Percentiles rank a stretch among this genome's conserved stretches.
Evolutionary conservation across 1,139 yeast genomes (phyloP).

Genomic region (Scheffersomyces cryptocercus): DNA sequence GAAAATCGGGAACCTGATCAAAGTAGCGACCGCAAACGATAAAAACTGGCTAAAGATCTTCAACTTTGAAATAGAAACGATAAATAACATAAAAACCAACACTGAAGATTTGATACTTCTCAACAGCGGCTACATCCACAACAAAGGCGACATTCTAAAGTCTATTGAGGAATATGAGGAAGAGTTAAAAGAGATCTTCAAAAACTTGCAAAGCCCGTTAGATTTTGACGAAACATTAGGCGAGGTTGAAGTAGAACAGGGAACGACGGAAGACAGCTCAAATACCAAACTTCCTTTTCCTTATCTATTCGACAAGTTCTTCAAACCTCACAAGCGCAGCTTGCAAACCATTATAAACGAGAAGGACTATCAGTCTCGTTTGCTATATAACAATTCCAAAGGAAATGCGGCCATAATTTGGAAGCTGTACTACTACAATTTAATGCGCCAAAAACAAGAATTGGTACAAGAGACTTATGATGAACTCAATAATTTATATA

Average conservation of each 20-base stretch:
- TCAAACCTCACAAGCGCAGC: constrained; percentile 25
- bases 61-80: constrained; percentile 35
- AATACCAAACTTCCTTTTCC: constrained; percentile 30
- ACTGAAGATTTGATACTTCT: constrained; percentile 33
- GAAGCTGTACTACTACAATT: constrained; percentile 30
- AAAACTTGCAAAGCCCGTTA: constrained; percentile 36
- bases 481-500: constrained; percentile 26
- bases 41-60: constrained; percentile 36
- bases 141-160: constrained; percentile 20
- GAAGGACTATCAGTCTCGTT: constrained; percentile 29
- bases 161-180: constrained; percentile 30
- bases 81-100: constrained; percentile 31
- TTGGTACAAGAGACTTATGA: constrained; percentile 24
- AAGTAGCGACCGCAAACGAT: constrained; percentile 30
- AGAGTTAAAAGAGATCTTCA: constrained; percentile 28
- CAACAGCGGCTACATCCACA: constrained; percentile 14
- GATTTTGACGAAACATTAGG: constrained; percentile 29
- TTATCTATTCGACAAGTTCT: constrained; percentile 26
- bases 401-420: constrained; percentile 34
- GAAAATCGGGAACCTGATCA: constrained; percentile 27
- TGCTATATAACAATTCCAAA: constrained; percentile 23
- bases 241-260: constrained; percentile 8
- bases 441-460: constrained; percentile 24
- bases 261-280: constrained; percentile 3
- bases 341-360: constrained; percentile 29